phyloP scores from a whole-genome alignment of 1,284 basidiomycete genomes.

The Ustilago lituana region DNA sequence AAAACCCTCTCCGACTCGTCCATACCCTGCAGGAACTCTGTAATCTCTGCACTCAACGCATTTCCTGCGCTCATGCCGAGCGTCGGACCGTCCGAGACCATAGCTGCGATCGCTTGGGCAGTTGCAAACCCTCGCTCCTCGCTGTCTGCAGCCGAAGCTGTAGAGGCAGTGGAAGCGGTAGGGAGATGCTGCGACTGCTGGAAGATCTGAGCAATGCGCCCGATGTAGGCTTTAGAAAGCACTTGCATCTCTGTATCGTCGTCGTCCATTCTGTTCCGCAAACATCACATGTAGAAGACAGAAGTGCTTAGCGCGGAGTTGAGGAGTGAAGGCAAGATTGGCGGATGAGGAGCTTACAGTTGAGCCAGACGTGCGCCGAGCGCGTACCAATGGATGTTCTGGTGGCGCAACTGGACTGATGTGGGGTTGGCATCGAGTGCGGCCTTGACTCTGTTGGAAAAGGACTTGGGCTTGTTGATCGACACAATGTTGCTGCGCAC shows the following conservation, averaged over 20 bases:
- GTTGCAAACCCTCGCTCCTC: constrained; percentile 25
- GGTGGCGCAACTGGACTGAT: constrained; percentile 57
- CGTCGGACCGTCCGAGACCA: constrained; percentile 46
- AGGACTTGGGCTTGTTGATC: constrained; percentile 61
- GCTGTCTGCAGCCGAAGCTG: constrained; percentile 5
- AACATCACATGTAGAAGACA: not conserved
- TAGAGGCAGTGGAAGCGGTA: constrained; percentile 13
- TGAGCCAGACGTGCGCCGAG: constrained; percentile 58
- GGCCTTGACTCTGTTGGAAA: constrained; percentile 52
- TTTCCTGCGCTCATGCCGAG: constrained; percentile 43
- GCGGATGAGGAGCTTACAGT: constrained; percentile 29
- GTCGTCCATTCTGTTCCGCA: constrained; percentile 59
- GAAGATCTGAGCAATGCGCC: constrained; percentile 55
- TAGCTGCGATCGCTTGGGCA: constrained; percentile 43
- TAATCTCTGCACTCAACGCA: constrained; percentile 55
- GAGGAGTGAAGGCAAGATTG: not conserved
- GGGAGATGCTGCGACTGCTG: constrained; percentile 58
- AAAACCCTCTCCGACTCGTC: constrained; percentile 53
- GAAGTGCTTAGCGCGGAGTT: not conserved
- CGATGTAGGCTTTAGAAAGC: constrained; percentile 58
- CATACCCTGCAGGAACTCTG: constrained; percentile 58
- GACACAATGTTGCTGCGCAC: constrained; percentile 54
- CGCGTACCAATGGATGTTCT: constrained; percentile 63
- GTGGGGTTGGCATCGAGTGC: constrained; percentile 61
- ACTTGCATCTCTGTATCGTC: constrained; percentile 48